phyloP scores from a whole-genome alignment of 768 basidiomycete species.

The Leccinum disarticulatum region DNA sequence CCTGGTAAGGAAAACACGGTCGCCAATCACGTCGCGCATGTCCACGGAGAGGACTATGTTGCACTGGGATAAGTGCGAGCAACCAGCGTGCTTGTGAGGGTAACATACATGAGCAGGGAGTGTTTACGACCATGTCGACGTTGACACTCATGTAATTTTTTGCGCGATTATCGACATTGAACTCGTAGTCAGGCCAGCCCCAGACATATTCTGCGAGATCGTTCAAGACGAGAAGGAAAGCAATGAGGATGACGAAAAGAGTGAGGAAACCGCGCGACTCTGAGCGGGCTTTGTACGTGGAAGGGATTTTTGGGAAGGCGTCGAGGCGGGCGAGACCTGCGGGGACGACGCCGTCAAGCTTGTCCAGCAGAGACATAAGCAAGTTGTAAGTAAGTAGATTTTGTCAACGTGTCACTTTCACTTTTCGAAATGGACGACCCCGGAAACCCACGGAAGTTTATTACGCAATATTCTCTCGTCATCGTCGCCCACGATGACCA shows the following conservation, averaged over 20 bases:
- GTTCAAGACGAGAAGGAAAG: conserved; percentile 77
- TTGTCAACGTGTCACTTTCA: conserved; percentile 14
- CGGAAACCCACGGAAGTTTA: conserved; percentile 7
- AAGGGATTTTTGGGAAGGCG: conserved; percentile 83
- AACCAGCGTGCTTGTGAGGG: not conserved
- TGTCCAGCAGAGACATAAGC: conserved; percentile 48
- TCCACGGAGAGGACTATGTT: conserved; percentile 79
- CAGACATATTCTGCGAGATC: conserved; percentile 90
- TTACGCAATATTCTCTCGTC: conserved; percentile 24
- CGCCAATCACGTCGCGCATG: conserved; percentile 90
- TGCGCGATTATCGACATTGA: conserved; percentile 73
- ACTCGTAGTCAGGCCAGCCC: conserved; percentile 91
- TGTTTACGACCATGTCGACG: conserved; percentile 89
- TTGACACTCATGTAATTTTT: conserved; percentile 76
- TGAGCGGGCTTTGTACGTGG: conserved; percentile 77
- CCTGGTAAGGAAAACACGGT: conserved; percentile 79
- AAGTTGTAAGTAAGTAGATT: not conserved
- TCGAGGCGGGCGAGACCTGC: conserved; percentile 65
- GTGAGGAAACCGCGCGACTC: conserved; percentile 83
- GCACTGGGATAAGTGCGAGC: not conserved
- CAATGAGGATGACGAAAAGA: conserved; percentile 62
- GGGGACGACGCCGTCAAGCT: conserved; percentile 63
- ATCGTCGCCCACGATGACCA: conserved; percentile 25
- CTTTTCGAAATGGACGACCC: conserved; percentile 7
- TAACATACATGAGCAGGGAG: conserved; percentile 86